Conservation (phyloP, 192 early-diverging fungal species). For the Podochytrium sp. region DNA sequence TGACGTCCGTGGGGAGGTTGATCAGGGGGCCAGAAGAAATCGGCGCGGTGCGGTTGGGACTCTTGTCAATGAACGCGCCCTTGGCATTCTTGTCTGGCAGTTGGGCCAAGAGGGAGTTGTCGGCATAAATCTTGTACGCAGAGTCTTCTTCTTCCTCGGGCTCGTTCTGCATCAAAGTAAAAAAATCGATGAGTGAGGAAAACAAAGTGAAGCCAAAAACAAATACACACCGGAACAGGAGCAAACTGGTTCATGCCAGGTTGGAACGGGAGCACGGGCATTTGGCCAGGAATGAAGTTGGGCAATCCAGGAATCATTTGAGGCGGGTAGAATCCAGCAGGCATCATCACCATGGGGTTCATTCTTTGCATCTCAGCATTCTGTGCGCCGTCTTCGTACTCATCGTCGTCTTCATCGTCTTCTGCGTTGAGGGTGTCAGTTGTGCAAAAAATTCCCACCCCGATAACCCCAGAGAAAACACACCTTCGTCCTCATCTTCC, state of each 20-base stretch:
- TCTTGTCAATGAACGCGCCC: slow-evolving; percentile 16
- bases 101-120: slow-evolving; percentile 33
- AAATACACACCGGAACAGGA: neutral
- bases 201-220: neutral
- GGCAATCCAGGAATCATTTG: slow-evolving; percentile 6
- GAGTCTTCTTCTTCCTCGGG: slow-evolving; percentile 21
- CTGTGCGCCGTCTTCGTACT: neutral
- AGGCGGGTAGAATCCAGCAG: neutral
- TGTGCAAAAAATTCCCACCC: too few relatives aligned
- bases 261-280: neutral
- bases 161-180: neutral
- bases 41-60: slow-evolving; percentile 8
- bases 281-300: neutral
- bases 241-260: neutral
- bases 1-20: slow-evolving; percentile 26
- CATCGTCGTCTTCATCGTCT: neutral
- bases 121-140: slow-evolving; percentile 23
- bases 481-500: slow-evolving; percentile 10
- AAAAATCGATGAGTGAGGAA: neutral
- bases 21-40: slow-evolving; percentile 14
- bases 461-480: too few relatives aligned
- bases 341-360: slow-evolving; percentile 30
- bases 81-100: slow-evolving; percentile 22
- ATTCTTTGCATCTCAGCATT: neutral
- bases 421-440: too few relatives aligned